Percentiles rank a stretch among this genome's conserved stretches.
Evolutionary conservation across 371 early-diverging fungal genomes (phyloP).

Genomic region (Edhazardia aedis): DNA sequence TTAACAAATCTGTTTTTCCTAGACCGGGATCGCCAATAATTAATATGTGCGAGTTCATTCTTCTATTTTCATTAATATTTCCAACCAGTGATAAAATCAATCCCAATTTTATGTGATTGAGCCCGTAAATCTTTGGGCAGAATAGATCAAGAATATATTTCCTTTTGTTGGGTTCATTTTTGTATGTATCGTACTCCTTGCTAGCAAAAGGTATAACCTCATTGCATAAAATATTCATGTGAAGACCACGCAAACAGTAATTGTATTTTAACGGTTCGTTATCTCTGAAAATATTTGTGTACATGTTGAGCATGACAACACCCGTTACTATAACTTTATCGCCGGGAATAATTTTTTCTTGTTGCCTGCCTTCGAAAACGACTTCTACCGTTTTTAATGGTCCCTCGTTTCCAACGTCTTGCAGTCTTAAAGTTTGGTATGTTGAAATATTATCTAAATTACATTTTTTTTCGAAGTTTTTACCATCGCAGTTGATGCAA

Average conservation of each 20-base stretch:
- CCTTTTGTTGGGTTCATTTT: not conserved
- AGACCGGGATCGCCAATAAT: conserved; percentile 63
- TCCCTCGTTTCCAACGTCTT: conserved; percentile 28
- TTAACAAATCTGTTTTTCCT: conserved; percentile 59
- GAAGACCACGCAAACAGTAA: not conserved
- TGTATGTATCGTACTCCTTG: not conserved
- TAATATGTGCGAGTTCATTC: conserved; percentile 47
- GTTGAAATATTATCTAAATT: conserved; percentile 21
- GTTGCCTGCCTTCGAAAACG: not conserved
- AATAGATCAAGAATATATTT: not conserved
- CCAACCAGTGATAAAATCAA: conserved; percentile 2
- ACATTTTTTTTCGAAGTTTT: conserved; percentile 7
- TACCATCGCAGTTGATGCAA: conserved; percentile 13
- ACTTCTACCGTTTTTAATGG: conserved; percentile 24
- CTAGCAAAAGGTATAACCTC: not conserved
- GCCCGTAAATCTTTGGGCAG: not conserved
- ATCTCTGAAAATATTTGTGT: not conserved
- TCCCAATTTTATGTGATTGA: conserved; percentile 4
- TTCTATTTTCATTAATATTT: not conserved
- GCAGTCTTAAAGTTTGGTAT: conserved; percentile 28
- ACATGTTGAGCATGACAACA: conserved; percentile 44
- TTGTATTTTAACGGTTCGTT: not conserved
- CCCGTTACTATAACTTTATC: conserved; percentile 74
- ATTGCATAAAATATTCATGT: not conserved
- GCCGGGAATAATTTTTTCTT: conserved; percentile 63